phyloP scores from a whole-genome alignment of 2,329 filamentous ascomycete species.

The Plenodomus lindquistii region DNA sequence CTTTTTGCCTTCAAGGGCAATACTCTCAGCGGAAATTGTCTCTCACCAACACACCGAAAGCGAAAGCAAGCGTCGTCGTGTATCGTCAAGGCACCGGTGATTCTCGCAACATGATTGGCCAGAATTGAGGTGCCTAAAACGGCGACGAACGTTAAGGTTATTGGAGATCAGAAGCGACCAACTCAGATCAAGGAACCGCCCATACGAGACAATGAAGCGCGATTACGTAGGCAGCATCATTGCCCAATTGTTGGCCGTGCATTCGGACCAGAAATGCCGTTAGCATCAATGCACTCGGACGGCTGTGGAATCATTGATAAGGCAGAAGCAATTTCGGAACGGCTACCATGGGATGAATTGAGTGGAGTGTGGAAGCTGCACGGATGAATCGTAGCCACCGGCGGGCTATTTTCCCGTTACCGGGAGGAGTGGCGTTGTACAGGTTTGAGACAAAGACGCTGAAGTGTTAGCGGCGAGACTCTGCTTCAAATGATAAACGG shows the following conservation, averaged over 20 bases:
- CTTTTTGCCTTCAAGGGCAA: neutral
- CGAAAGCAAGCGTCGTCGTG: neutral
- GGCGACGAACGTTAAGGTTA: slow-evolving; percentile 16
- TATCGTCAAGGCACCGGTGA: slow-evolving; percentile 25
- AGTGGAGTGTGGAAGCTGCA: slow-evolving; percentile 1
- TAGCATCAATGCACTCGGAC: slow-evolving; percentile 7
- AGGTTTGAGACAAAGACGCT: neutral
- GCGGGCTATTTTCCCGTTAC: slow-evolving; percentile 10
- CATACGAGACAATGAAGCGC: slow-evolving; percentile 18
- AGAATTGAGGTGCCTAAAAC: slow-evolving; percentile 36
- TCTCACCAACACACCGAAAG: neutral
- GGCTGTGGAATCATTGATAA: slow-evolving; percentile 5
- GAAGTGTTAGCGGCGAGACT: slow-evolving; percentile 16
- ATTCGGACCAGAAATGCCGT: slow-evolving; percentile 4
- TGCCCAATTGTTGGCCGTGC: slow-evolving; percentile 2
- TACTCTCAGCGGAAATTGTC: neutral
- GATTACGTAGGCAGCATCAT: slow-evolving; percentile 17
- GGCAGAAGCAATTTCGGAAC: slow-evolving; percentile 12
- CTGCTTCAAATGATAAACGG: slow-evolving; percentile 14
- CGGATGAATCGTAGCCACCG: slow-evolving; percentile 4
- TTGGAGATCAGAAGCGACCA: slow-evolving; percentile 12
- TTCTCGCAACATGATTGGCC: slow-evolving; percentile 27
- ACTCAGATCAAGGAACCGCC: slow-evolving; percentile 20
- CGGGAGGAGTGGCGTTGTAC: slow-evolving; percentile 2
- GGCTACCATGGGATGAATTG: slow-evolving; percentile 9